Evolutionary conservation across 2,329 filamentous ascomycete genomes (phyloP).

Genomic region (Leptosphaerulina australis): DNA sequence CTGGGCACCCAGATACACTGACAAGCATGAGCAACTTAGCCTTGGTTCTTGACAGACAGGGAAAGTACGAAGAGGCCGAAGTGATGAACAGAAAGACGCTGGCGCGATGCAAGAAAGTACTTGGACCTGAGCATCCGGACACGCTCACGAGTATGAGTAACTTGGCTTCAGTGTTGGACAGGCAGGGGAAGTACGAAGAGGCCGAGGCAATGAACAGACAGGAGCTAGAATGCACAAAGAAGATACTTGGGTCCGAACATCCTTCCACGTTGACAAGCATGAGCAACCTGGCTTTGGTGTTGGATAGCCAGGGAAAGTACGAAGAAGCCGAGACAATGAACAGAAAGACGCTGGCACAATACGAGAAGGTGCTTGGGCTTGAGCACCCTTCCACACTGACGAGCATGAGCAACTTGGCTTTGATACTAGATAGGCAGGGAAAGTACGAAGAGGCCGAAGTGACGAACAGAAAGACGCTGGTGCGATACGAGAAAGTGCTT

Average conservation of each 20-base stretch:
- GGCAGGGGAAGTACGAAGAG: constrained; percentile 1
- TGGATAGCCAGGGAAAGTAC: constrained; percentile 1
- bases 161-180: constrained; percentile 1
- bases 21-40: background rate
- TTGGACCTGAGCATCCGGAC: constrained; percentile 13
- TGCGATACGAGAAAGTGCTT: constrained; percentile 10
- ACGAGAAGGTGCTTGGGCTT: constrained; percentile 1
- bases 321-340: background rate
- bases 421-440: no score
- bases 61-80: background rate
- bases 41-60: background rate
- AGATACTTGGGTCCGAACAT: constrained; percentile 1
- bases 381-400: no score
- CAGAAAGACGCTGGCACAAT: background rate
- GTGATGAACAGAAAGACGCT: constrained; percentile 7
- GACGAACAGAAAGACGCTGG: constrained; percentile 7
- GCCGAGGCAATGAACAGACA: background rate
- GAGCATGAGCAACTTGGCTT: no score
- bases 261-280: background rate
- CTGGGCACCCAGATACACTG: constrained; percentile 5
- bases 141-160: constrained; percentile 18
- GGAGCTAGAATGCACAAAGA: background rate
- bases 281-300: background rate
- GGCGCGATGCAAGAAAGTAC: constrained; percentile 10
- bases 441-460: no score